Percentiles rank a stretch among this genome's conserved stretches.
Conservation (phyloP, 2,329 filamentous ascomycete genomes). For the Beauveria medogensis region DNA sequence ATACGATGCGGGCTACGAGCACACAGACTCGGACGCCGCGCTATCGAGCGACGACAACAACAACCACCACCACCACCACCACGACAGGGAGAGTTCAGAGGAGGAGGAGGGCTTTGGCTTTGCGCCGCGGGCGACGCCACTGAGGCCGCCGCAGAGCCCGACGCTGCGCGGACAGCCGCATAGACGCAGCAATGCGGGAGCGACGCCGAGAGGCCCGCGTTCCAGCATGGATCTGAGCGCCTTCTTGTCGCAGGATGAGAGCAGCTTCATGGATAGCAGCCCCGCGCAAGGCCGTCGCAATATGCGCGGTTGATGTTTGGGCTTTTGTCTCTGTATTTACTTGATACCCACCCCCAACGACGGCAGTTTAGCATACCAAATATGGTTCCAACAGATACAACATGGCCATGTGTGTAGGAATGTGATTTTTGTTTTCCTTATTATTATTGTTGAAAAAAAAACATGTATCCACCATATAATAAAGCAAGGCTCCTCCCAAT, state of each 20-base stretch:
- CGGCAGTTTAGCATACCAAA: background rate
- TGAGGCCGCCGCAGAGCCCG: constrained; percentile 30
- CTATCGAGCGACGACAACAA: constrained; percentile 32
- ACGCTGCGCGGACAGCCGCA: constrained; percentile 23
- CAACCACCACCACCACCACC: background rate
- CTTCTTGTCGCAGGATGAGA: constrained; percentile 48
- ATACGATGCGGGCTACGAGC: constrained; percentile 55
- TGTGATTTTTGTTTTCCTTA: background rate
- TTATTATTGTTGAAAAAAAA: background rate
- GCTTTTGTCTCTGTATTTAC: background rate
- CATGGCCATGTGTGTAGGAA: background rate
- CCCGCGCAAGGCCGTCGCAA: constrained; percentile 35
- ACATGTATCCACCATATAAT: background rate
- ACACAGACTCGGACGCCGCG: constrained; percentile 67
- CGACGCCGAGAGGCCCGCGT: constrained; percentile 20
- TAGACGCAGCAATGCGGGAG: constrained; percentile 1
- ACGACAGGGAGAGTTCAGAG: constrained; percentile 14
- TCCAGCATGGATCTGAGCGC: constrained; percentile 50
- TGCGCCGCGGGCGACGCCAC: constrained; percentile 25
- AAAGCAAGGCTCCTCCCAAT: background rate
- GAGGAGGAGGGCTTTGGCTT: constrained; percentile 29
- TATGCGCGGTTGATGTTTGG: constrained; percentile 17
- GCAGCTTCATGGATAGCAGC: constrained; percentile 48
- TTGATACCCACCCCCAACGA: background rate
- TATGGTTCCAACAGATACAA: background rate